These are phyloP conservation scores for Backusella circina DNA, from an alignment of 192 early-diverging fungal genomes.

Conservation along the genomic window DNA sequence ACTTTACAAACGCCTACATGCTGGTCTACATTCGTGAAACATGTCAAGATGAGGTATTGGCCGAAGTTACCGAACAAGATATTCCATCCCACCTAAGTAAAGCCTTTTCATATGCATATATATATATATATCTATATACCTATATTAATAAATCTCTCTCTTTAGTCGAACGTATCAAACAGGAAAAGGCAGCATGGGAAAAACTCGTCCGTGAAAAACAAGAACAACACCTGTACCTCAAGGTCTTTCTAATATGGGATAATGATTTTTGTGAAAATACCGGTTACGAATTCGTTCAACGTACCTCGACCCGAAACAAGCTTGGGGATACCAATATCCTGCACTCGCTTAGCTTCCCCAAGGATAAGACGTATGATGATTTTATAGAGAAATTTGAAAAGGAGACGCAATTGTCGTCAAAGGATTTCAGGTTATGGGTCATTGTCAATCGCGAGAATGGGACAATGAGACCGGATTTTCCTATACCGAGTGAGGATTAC, in stretches of 20 bases:
- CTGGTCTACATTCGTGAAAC: slow-evolving; percentile 90
- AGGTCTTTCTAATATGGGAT: slow-evolving; percentile 59
- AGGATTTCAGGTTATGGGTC: slow-evolving; percentile 74
- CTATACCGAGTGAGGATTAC: slow-evolving; percentile 45
- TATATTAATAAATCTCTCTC: background rate
- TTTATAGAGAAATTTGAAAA: slow-evolving; percentile 54
- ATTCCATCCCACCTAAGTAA: slow-evolving; percentile 69
- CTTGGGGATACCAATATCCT: background rate
- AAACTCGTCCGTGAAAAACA: slow-evolving; percentile 60
- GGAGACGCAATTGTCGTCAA: slow-evolving; percentile 38
- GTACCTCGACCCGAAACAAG: slow-evolving; percentile 55
- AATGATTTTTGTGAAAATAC: slow-evolving; percentile 63
- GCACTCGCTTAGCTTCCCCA: slow-evolving; percentile 13
- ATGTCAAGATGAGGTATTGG: slow-evolving; percentile 68
- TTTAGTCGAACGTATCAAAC: slow-evolving; percentile 48
- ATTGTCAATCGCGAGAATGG: slow-evolving; percentile 86
- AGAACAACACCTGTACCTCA: slow-evolving; percentile 67
- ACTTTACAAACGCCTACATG: slow-evolving; percentile 98
- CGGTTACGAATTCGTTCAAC: slow-evolving; percentile 72
- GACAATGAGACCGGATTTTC: slow-evolving; percentile 81
- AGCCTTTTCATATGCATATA: too few species aligned
- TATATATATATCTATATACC: too few species aligned
- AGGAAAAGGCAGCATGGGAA: slow-evolving; percentile 60
- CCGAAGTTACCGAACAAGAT: slow-evolving; percentile 58
- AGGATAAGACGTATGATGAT: slow-evolving; percentile 50